Base-by-base conservation (phyloP, 148 eudicot species). In the Gaultheria prostrata region DNA sequence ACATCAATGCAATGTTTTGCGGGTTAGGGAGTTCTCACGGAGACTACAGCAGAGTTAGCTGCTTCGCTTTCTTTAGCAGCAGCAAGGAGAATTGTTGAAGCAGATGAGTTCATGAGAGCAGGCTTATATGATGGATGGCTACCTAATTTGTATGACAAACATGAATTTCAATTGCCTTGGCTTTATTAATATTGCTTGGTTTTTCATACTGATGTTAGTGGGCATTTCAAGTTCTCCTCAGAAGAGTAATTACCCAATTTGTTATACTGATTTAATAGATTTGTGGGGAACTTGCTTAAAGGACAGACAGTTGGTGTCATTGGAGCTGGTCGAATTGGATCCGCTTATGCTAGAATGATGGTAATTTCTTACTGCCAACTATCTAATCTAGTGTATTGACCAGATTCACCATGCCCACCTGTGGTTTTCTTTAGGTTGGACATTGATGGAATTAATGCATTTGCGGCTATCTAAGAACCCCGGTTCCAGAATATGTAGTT, bases 331-430 rank as follows among this genome's bases (percentile, higher is more conserved):
- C 96, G 98, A 28, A 97, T 97, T 83, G 98, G 98, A 77, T 95
- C 99, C 75, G 98, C 99, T 85, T 95, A 95, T 89, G 99, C 98
- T 70, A 88, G 98, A 89, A 97, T 97, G 99, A 97, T 97, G 99
- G 99, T 94, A 93, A 73, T 28, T 14, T 86, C 17, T 30, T 33
- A 67, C 54, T 57, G 12, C 67, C 71, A 50, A 45, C 46, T 39
- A 50, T 76, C 77, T 76, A 50, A 45, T 43, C 51, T 61, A 77
- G 71, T 63, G 18, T 45, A 3, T 83, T 30, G 39, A 51, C 12
- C 39, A 67, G 18, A 4, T 13, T 14, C 20, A 4, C 14, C 72
- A 28, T 67, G 35, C 18, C 39, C 17, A 67, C 39, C 20, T 1
- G 35, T 67, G 35, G 72, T 67, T 67, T 67, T 48, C 69, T 53